phyloP scores from a whole-genome alignment of 768 basidiomycete genomes.

The Phlebiopsis flavidoalba region DNA sequence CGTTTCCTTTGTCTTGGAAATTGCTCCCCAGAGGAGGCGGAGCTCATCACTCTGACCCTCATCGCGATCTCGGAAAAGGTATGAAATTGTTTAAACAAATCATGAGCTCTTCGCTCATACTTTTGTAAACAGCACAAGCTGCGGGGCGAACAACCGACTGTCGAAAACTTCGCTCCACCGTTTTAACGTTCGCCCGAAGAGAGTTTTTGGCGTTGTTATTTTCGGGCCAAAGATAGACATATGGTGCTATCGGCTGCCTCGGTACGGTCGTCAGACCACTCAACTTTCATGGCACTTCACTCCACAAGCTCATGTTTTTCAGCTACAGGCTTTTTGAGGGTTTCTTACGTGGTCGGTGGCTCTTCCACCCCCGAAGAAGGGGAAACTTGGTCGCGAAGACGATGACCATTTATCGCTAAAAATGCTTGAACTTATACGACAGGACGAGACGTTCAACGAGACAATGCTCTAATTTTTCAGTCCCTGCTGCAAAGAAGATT shows the following conservation, averaged over 20 bases:
- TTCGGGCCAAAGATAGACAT: slow-evolving; percentile 21
- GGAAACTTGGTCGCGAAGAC: slow-evolving; percentile 15
- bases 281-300: background rate
- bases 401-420: slow-evolving; percentile 24
- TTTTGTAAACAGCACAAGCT: slow-evolving; percentile 22
- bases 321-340: slow-evolving; percentile 22
- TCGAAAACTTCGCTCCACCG: slow-evolving; percentile 11
- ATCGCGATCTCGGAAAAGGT: slow-evolving; percentile 22
- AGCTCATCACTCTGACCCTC: slow-evolving; percentile 8
- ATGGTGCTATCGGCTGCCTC: slow-evolving; percentile 29
- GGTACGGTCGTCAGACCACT: slow-evolving; percentile 16
- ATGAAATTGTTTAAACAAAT: too few relatives aligned
- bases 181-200: slow-evolving; percentile 27
- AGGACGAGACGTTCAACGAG: slow-evolving; percentile 18
- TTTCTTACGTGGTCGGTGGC: slow-evolving; percentile 19
- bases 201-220: slow-evolving; percentile 19
- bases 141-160: slow-evolving; percentile 18
- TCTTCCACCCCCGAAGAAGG: slow-evolving; percentile 20
- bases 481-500: background rate
- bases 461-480: slow-evolving; percentile 14
- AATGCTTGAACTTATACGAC: slow-evolving; percentile 27
- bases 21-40: slow-evolving; percentile 9
- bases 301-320: background rate
- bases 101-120: too few relatives aligned
- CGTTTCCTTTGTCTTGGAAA: slow-evolving; percentile 13